phyloP scores from a whole-genome alignment of 805 yeast species.

The Myxozyma kluyveri region DNA sequence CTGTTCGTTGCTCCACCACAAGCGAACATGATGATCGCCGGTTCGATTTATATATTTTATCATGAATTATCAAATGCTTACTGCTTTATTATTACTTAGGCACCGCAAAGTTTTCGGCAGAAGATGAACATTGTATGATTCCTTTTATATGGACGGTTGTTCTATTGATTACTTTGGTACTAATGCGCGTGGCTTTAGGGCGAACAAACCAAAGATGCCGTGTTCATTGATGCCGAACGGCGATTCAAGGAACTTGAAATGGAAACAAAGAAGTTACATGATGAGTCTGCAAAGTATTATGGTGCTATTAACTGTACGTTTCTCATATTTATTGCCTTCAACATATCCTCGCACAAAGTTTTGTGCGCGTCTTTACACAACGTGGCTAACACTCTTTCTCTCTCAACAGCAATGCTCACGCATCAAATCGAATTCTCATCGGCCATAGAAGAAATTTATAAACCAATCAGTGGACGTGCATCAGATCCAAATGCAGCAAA shows the following conservation, averaged over 20 bases:
- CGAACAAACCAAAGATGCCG: conserved; percentile 67
- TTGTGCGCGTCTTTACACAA: neutral
- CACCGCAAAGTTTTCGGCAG: conserved; percentile 89
- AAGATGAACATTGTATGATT: conserved; percentile 73
- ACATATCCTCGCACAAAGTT: neutral
- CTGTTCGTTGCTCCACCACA: no score
- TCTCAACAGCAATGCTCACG: conserved; percentile 57
- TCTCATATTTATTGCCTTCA: neutral
- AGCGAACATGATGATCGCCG: no score
- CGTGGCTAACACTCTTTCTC: neutral
- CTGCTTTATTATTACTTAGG: conserved; percentile 30
- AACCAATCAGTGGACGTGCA: conserved; percentile 89
- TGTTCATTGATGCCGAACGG: conserved; percentile 92
- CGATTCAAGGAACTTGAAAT: conserved; percentile 88
- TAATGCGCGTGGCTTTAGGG: conserved; percentile 31
- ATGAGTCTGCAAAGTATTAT: conserved; percentile 86
- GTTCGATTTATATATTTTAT: neutral
- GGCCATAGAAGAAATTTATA: conserved; percentile 91
- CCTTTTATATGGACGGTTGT: conserved; percentile 22
- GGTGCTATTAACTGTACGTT: conserved; percentile 73
- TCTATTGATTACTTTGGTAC: neutral
- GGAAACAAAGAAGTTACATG: conserved; percentile 84
- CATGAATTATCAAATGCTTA: neutral
- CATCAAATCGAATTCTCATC: conserved; percentile 94
- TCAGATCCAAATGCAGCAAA: conserved; percentile 83